Evolutionary conservation across 208 protist genomes (phyloP), one percentile per base, ranked within the genome.

Genomic region (Borovskyia barvae): DNA sequence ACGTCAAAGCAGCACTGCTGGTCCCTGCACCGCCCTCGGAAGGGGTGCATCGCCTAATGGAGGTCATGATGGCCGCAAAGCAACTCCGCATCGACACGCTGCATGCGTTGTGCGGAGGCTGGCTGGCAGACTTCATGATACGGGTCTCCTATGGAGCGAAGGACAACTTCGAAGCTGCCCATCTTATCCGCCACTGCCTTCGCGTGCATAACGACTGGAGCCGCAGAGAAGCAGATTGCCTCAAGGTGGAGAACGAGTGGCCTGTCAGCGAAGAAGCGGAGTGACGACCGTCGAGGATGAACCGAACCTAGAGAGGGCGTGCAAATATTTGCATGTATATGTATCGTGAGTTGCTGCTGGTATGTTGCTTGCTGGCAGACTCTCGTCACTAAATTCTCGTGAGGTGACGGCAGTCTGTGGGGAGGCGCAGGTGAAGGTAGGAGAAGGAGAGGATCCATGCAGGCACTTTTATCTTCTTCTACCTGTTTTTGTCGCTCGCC

Each of bases 241-340:
- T 94, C 17, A 85, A 81, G 54, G 54, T 94, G 32, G 87, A 94
- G 42, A 94, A 94, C 56, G 87, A 94, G 59, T 94, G 87, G 87
- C 87, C 87, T 0, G 73, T 69, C 3, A 81, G 90, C 40, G 87
- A 94, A 55, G 81, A 89, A 12, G 75, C 73, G 15, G 61, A 50
- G 26, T 66, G 50, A 22, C 35, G 6, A 11, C 1, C 28, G 30
- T 29, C 14, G 6, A 15, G 20, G 6, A 17, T 17, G 25, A 19
- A 20, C 28, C 37, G 22, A n/a, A n/a, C n/a, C n/a, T n/a, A n/a
- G n/a, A n/a, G n/a, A n/a, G n/a, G n/a, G n/a, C n/a, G n/a, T n/a
- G n/a, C n/a, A n/a, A n/a, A n/a, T n/a, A n/a, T n/a, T n/a, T n/a
- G n/a, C n/a, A n/a, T n/a, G n/a, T n/a, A n/a, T n/a, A n/a, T n/a